These are phyloP conservation scores for Grosmannia serpens DNA, from an alignment of 2,329 filamentous ascomycete species.

Conservation along the genomic window DNA sequence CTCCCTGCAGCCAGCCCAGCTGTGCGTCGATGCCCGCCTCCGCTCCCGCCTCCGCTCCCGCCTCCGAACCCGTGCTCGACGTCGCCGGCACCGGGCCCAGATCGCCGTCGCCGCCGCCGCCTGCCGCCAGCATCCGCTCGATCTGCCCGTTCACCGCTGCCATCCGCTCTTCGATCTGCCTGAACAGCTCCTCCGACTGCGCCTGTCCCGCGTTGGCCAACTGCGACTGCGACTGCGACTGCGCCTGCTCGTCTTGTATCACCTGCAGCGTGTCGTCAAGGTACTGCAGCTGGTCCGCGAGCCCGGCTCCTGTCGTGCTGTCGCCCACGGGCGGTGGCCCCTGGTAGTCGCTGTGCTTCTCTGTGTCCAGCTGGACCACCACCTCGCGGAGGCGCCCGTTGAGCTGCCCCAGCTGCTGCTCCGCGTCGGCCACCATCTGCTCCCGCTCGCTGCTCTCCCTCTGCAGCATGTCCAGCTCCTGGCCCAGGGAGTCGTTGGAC, in stretches of 20 bases:
- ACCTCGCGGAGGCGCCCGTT: conserved; percentile 57
- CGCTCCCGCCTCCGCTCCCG: conserved; percentile 32
- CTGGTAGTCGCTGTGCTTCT: conserved; percentile 33
- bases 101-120: conserved; percentile 10
- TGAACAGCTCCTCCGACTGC: conserved; percentile 16
- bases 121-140: conserved; percentile 38
- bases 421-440: conserved; percentile 47
- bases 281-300: conserved; percentile 55
- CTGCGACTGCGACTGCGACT: conserved; percentile 7
- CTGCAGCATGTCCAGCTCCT: conserved; percentile 25
- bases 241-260: conserved; percentile 45
- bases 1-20: conserved; percentile 55
- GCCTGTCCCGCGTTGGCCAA: conserved; percentile 12
- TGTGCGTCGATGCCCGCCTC: conserved; percentile 54
- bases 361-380: conserved; percentile 52
- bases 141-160: conserved; percentile 53
- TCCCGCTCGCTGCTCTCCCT: conserved; percentile 26
- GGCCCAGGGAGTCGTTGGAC: conserved; percentile 21
- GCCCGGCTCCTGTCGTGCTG: conserved; percentile 31
- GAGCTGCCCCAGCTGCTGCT: conserved; percentile 54
- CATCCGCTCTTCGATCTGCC: conserved; percentile 43
- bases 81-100: conserved; percentile 47
- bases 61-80: conserved; percentile 24
- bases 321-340: conserved; percentile 28
- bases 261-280: conserved; percentile 53